Evolutionary conservation across 768 basidiomycete genomes (phyloP).

Genomic region (Boletus tylopilopsis): DNA sequence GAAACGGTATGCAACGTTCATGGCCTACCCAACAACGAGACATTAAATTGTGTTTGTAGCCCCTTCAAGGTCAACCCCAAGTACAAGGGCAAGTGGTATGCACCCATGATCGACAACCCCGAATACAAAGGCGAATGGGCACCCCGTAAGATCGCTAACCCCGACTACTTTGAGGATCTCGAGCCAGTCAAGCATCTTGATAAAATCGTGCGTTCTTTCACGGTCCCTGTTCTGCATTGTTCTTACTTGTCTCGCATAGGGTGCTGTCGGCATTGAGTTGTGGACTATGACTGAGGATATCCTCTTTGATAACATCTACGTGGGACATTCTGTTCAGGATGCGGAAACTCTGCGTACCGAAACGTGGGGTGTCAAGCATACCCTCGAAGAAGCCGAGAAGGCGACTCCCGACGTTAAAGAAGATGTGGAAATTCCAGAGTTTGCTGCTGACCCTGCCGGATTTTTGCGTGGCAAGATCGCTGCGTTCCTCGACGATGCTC

Average conservation of each 20-base stretch:
- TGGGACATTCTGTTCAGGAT: conserved; percentile 85
- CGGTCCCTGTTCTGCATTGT: background rate
- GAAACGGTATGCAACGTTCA: conserved; percentile 52
- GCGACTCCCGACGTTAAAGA: conserved; percentile 48
- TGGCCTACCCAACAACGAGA: background rate
- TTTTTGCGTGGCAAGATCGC: conserved; percentile 78
- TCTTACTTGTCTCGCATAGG: conserved; percentile 38
- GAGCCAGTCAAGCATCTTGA: conserved; percentile 77
- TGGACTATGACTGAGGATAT: conserved; percentile 99
- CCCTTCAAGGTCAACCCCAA: conserved; percentile 87
- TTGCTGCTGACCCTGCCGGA: conserved; percentile 71
- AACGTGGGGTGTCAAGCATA: conserved; percentile 90
- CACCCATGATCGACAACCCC: conserved; percentile 95
- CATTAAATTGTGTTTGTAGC: conserved; percentile 31
- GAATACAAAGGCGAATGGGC: conserved; percentile 96
- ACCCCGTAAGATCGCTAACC: conserved; percentile 88
- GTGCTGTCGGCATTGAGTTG: conserved; percentile 95
- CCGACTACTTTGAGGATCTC: conserved; percentile 84
- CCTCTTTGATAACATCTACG: conserved; percentile 89
- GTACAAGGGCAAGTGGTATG: conserved; percentile 98
- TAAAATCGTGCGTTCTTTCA: conserved; percentile 63
- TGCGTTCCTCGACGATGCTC: conserved; percentile 75
- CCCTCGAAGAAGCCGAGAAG: conserved; percentile 59
- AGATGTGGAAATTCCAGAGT: conserved; percentile 40
- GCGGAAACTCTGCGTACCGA: conserved; percentile 80